Evolutionary conservation across 148 eudicot genomes (phyloP).

Genomic region (Talinum fruticosum): DNA sequence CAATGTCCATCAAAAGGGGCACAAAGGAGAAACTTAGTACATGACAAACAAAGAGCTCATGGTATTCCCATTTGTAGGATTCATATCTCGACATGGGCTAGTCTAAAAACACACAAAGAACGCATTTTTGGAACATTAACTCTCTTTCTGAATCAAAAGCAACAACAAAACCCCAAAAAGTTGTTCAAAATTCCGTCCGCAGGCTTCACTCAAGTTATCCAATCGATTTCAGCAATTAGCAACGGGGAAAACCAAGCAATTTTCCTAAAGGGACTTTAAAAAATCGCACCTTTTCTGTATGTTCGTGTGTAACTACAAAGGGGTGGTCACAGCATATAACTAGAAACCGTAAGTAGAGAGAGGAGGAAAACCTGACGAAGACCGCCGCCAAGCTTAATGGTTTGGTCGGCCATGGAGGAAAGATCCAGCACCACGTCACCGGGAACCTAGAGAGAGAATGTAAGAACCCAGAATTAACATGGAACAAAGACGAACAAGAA

Average conservation of each 20-base stretch:
- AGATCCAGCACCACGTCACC: slow-evolving; percentile 83
- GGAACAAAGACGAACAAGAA: neutral
- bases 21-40: no score
- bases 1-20: no score
- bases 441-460: slow-evolving; percentile 47
- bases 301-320: neutral
- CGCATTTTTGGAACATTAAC: no score
- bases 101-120: neutral
- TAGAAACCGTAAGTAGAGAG: neutral
- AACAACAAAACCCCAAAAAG: neutral
- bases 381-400: slow-evolving; percentile 80
- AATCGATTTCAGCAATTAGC: neutral
- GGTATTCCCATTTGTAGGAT: neutral
- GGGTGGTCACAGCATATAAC: neutral
- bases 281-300: no score
- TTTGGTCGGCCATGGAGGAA: slow-evolving; percentile 54
- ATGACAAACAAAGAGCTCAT: neutral
- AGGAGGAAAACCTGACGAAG: slow-evolving; percentile 56
- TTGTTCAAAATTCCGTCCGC: neutral
- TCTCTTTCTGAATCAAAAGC: neutral
- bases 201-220: no score
- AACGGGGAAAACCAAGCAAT: neutral
- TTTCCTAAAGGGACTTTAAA: no score
- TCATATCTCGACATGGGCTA: neutral
- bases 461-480: neutral